Evolutionary conservation across 306 rosid genomes (phyloP).

Genomic region (Lotus japonicus): DNA sequence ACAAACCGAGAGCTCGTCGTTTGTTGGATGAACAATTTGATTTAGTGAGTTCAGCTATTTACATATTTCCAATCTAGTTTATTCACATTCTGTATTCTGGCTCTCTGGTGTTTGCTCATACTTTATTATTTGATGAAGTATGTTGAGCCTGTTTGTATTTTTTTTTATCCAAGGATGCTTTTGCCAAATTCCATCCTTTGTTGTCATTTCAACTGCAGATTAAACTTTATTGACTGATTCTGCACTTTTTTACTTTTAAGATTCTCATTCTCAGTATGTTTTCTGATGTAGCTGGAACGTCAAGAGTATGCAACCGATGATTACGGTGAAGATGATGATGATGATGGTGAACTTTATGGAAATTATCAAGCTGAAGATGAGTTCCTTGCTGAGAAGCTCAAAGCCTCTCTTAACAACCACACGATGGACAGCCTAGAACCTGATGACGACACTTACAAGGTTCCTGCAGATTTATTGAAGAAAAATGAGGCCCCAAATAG

Average conservation of each 20-base stretch:
- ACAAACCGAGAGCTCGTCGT: constrained; percentile 53
- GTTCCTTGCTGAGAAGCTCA: constrained; percentile 64
- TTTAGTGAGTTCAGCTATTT: constrained; percentile 43
- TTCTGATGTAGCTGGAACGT: constrained; percentile 48
- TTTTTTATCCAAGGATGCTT: neutral
- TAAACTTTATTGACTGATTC: neutral
- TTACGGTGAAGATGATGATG: constrained; percentile 20
- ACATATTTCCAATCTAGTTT: neutral
- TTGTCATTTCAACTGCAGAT: neutral
- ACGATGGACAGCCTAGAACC: constrained; percentile 41
- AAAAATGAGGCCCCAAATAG: constrained; percentile 23
- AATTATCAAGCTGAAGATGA: constrained; percentile 47
- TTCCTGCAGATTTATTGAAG: constrained; percentile 64
- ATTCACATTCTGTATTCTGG: neutral
- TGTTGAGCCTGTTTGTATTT: neutral
- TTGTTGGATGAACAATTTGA: constrained; percentile 84
- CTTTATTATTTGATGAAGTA: neutral
- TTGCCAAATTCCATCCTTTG: neutral
- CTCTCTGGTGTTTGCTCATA: neutral
- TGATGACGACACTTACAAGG: constrained; percentile 46
- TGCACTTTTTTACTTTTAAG: neutral
- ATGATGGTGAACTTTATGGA: constrained; percentile 31
- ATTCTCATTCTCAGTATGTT: neutral
- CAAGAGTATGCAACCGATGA: constrained; percentile 57
- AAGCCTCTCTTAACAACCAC: constrained; percentile 33